phyloP scores from a whole-genome alignment of 768 basidiomycete genomes.

The Favolaschia claudopus region DNA sequence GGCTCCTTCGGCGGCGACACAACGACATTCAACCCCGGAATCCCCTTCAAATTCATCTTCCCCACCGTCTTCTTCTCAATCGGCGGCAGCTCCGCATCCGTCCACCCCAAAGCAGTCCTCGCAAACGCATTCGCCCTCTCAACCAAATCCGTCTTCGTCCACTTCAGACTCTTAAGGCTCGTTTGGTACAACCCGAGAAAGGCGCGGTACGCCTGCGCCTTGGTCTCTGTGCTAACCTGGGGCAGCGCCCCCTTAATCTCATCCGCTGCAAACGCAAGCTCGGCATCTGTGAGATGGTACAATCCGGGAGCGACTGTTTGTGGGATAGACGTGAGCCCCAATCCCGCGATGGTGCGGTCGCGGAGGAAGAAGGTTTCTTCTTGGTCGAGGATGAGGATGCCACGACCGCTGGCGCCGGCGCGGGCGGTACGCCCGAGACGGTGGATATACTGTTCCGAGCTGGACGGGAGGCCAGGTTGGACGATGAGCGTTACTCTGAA shows the following conservation, averaged over 20 bases:
- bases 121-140: slow-evolving; percentile 47
- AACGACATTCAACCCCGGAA: slow-evolving; percentile 37
- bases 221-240: slow-evolving; percentile 46
- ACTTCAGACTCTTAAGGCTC: slow-evolving; percentile 43
- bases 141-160: slow-evolving; percentile 50
- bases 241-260: slow-evolving; percentile 37
- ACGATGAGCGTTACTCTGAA: slow-evolving; percentile 67
- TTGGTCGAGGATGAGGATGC: slow-evolving; percentile 61
- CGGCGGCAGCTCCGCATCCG: slow-evolving; percentile 40
- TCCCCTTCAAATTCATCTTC: slow-evolving; percentile 57
- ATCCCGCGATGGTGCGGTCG: slow-evolving; percentile 43
- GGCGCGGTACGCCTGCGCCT: slow-evolving; percentile 60
- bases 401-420: slow-evolving; percentile 69
- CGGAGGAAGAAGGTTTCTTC: slow-evolving; percentile 59
- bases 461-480: slow-evolving; percentile 71
- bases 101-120: slow-evolving; percentile 46
- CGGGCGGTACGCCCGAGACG: slow-evolving; percentile 82
- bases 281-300: slow-evolving; percentile 1
- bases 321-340: slow-evolving; percentile 47
- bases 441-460: slow-evolving; percentile 81
- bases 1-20: background rate
- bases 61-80: slow-evolving; percentile 53
- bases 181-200: slow-evolving; percentile 67
- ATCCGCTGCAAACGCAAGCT: slow-evolving; percentile 25
- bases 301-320: slow-evolving; percentile 27